phyloP scores from a whole-genome alignment of 257 asterid species.

The Scutellaria minor region DNA sequence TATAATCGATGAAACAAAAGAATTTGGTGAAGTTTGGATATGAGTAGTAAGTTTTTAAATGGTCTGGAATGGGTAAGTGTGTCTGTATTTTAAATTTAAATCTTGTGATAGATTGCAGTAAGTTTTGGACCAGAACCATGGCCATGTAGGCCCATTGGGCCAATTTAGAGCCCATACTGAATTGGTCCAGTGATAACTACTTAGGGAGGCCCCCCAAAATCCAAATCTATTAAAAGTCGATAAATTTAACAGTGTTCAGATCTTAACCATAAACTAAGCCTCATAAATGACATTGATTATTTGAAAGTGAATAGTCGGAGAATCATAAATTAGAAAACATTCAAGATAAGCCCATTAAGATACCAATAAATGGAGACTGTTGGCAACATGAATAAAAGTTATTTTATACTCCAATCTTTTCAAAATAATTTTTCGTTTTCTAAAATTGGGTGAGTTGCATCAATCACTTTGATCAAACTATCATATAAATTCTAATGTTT shows the following conservation, averaged over 20 bases:
- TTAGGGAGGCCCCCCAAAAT: not conserved
- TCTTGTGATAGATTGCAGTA: no score
- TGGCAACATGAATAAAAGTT: no score
- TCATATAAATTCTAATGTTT: no score
- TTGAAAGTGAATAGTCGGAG: constrained; percentile 14
- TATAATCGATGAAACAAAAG: no score
- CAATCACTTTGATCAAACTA: no score
- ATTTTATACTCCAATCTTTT: no score
- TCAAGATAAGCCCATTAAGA: constrained; percentile 8
- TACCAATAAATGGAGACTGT: not conserved
- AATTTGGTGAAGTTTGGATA: no score
- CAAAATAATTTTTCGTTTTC: no score
- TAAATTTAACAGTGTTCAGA: not conserved
- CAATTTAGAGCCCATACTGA: not conserved
- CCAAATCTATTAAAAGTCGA: not conserved
- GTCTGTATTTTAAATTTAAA: no score
- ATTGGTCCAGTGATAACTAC: not conserved
- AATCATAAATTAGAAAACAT: not conserved
- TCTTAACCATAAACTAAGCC: constrained; percentile 1
- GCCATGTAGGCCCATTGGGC: not conserved
- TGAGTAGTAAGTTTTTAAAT: no score
- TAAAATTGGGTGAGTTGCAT: no score
- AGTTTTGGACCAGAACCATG: not conserved
- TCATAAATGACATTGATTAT: constrained; percentile 31
- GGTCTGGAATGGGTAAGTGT: no score